phyloP scores from a whole-genome alignment of 2,329 filamentous ascomycete species.

The Aspergillus sp. region DNA sequence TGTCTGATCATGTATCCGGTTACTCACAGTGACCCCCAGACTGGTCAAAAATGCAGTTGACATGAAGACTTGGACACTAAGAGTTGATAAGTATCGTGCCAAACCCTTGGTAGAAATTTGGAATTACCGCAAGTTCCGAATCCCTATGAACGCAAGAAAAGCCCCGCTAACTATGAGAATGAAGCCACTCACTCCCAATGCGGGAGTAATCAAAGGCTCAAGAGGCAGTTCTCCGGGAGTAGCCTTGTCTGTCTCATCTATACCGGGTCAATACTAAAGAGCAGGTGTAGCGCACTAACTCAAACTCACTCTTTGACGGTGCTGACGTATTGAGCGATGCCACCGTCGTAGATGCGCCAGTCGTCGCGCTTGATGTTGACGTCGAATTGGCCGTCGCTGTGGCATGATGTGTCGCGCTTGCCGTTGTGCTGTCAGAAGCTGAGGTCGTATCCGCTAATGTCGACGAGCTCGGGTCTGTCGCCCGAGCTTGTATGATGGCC shows the following conservation, averaged over 20 bases:
- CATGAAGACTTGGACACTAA: slow-evolving; percentile 70
- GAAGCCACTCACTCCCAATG: slow-evolving; percentile 73
- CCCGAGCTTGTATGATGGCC: slow-evolving; percentile 6
- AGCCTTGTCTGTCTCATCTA: slow-evolving; percentile 21
- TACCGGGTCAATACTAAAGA: neutral
- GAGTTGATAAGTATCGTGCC: slow-evolving; percentile 14
- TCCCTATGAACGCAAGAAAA: slow-evolving; percentile 72
- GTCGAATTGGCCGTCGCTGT: slow-evolving; percentile 14
- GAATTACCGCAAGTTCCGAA: slow-evolving; percentile 68
- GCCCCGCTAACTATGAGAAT: slow-evolving; percentile 73
- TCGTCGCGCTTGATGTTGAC: slow-evolving; percentile 8
- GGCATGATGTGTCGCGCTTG: slow-evolving; percentile 9
- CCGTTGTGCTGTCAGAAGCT: slow-evolving; percentile 2
- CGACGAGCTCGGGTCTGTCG: slow-evolving; percentile 13
- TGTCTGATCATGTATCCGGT: neutral
- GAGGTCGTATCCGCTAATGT: slow-evolving; percentile 12
- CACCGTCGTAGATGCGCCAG: slow-evolving; percentile 22
- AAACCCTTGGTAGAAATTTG: neutral
- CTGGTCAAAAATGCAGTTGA: slow-evolving; percentile 72
- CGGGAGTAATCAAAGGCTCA: slow-evolving; percentile 73
- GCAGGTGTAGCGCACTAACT: neutral
- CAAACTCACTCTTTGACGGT: slow-evolving; percentile 14
- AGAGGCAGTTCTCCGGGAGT: slow-evolving; percentile 61
- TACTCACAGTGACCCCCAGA: slow-evolving; percentile 65
- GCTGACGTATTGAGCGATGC: slow-evolving; percentile 25